Base-by-base conservation (phyloP, 2,329 filamentous ascomycete genomes). In the Pseudogymnoascus sp. region DNA sequence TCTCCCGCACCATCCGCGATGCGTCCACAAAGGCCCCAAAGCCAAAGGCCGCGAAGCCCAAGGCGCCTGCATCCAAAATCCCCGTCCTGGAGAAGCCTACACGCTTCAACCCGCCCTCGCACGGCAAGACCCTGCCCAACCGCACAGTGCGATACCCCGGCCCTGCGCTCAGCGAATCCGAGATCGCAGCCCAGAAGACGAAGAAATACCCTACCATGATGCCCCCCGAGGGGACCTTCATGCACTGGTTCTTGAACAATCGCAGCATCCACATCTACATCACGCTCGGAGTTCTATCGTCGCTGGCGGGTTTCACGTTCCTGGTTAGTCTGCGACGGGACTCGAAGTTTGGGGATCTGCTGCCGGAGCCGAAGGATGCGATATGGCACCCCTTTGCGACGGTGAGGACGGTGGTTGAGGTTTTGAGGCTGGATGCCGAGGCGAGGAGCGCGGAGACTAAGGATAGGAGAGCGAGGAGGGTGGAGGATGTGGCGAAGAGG, bases 81-180 rank as follows among this genome's bases (percentile, higher is more conserved):
- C 82, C 87, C 66, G 83, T 91, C 4, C 87, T 99, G 67, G 90
- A 90, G 70, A 91, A 97, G 76, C 93, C 93, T 23, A 84, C 89
- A 71, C 89, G 88, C 74, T 97, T 96, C 81, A 90, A 90, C 59
- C 93, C 95, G 1, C 95, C 95, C 0, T 97, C 93, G 0, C 95
- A 97, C 75, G 88, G 89, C 11, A 80, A 89, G 21, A 82, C 89
- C 5, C 82, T 91, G 34, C 80, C 83, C 4, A 80, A 82, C 67
- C 76, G 75, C 61, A 74, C 79, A 5, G 86, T 88, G 31, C 81
- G 82, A 69, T 96, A 96, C 73, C 77, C 78, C 0, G 92, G 91
- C 38, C 89, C 91, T 16, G 77, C 84, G 21, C 77, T 92, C 65
- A 86, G 84, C 14, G 78, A 82, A 18, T 82, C 87, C 61, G 88